A percentile compares a stretch with the other conserved stretches of the same genome.
phyloP scores from a whole-genome alignment of 495 filamentous ascomycete genomes.

The Lasiosphaeriaceae sp. region DNA sequence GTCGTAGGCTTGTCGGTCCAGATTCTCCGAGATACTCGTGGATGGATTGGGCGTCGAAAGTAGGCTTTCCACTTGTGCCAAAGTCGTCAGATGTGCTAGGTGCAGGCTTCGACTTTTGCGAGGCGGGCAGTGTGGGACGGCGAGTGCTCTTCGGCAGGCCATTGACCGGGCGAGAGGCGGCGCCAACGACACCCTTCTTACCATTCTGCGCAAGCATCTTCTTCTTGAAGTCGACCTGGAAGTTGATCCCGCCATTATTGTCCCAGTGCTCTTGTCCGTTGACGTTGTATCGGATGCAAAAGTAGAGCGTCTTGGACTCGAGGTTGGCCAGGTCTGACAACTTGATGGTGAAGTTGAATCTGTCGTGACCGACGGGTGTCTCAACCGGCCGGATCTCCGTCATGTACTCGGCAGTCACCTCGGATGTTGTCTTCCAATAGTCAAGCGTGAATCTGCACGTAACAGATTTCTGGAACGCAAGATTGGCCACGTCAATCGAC shows the following conservation, averaged over 20 bases:
- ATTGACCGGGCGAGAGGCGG: conserved; percentile 51
- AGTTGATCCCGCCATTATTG: conserved; percentile 82
- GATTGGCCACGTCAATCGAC: conserved; percentile 76
- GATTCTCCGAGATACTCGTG: conserved; percentile 53
- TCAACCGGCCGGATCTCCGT: conserved; percentile 70
- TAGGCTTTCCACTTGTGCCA: conserved; percentile 50
- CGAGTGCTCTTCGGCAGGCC: conserved; percentile 74
- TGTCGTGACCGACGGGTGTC: conserved; percentile 66
- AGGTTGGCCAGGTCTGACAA: conserved; percentile 85
- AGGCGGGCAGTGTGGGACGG: conserved; percentile 44
- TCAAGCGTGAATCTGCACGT: conserved; percentile 91
- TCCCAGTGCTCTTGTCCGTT: conserved; percentile 91
- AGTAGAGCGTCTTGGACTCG: conserved; percentile 82
- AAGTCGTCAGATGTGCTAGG: conserved; percentile 69
- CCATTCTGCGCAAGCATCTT: conserved; percentile 58
- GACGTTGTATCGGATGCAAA: conserved; percentile 87
- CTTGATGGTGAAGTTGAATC: conserved; percentile 92
- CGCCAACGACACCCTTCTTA: conserved; percentile 46
- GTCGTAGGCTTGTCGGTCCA: conserved; percentile 37
- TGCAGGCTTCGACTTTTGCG: conserved; percentile 57
- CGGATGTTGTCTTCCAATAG: conserved; percentile 97
- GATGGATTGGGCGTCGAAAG: conserved; percentile 55
- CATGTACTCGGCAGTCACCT: conserved; percentile 83
- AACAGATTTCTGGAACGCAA: conserved; percentile 86
- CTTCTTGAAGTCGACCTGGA: conserved; percentile 87